A percentile compares a stretch with the other conserved stretches of the same genome.
phyloP scores from a whole-genome alignment of 352 stramenopile species.

The Globisporangium abappressorium region DNA sequence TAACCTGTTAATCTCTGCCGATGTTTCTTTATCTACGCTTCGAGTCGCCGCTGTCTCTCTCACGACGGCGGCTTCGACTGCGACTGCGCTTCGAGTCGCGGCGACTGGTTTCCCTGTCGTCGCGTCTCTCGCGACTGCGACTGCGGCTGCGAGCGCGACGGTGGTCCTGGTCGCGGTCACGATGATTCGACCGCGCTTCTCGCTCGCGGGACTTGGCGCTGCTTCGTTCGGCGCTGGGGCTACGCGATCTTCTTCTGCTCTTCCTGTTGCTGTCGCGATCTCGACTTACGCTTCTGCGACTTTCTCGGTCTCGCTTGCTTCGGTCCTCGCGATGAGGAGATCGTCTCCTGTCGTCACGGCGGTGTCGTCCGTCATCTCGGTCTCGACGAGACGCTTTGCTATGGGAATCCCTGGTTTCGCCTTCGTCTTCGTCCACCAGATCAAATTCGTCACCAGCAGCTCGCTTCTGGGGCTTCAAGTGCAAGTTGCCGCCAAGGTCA shows the following conservation, averaged over 20 bases:
- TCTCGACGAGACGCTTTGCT: not conserved
- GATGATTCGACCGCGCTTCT: not conserved
- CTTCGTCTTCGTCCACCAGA: slow-evolving; percentile 13
- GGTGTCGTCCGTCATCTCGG: slow-evolving; percentile 6
- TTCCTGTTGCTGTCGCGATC: slow-evolving; percentile 6
- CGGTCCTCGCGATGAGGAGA: slow-evolving; percentile 13
- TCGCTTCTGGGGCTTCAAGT: slow-evolving; percentile 36
- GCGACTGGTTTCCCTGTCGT: slow-evolving; percentile 6
- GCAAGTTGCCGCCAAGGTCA: slow-evolving; percentile 19
- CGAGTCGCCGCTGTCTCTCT: slow-evolving; percentile 8
- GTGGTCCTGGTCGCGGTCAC: slow-evolving; percentile 2
- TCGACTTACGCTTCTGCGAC: slow-evolving; percentile 4
- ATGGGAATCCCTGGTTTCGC: not conserved
- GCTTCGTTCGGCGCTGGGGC: slow-evolving; percentile 2
- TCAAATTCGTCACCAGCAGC: slow-evolving; percentile 14
- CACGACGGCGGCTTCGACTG: slow-evolving; percentile 12
- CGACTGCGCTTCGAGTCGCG: slow-evolving; percentile 23
- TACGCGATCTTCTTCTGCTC: slow-evolving; percentile 9
- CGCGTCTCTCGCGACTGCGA: slow-evolving; percentile 20
- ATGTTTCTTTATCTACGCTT: slow-evolving; percentile 8
- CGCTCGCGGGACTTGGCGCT: slow-evolving; percentile 6
- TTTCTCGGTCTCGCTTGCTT: not conserved
- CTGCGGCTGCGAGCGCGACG: slow-evolving; percentile 17
- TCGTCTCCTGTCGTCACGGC: slow-evolving; percentile 8
- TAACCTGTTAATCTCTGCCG: not conserved